Evolutionary conservation across 495 filamentous ascomycete genomes (phyloP).

Genomic region (Choiromyces venosus): DNA sequence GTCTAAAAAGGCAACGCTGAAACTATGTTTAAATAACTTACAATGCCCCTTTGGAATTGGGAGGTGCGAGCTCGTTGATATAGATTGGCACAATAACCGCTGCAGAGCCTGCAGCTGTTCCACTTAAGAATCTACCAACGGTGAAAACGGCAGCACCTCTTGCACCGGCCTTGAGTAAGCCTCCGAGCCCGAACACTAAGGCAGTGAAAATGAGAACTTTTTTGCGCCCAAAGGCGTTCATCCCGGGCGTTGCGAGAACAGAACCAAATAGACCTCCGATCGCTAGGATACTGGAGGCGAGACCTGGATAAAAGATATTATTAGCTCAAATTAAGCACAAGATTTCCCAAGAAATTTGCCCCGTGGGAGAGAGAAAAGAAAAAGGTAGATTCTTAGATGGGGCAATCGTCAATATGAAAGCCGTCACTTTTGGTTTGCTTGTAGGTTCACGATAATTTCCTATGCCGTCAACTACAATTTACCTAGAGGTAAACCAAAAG

Average conservation of each 20-base stretch:
- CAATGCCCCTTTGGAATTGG: constrained; percentile 71
- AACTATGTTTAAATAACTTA: constrained; percentile 15
- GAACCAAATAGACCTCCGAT: constrained; percentile 83
- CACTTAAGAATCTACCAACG: constrained; percentile 71
- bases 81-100: constrained; percentile 95
- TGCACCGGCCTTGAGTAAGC: constrained; percentile 65
- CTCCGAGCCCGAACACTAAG: constrained; percentile 69
- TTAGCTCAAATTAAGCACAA: constrained; percentile 4
- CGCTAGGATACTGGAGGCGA: constrained; percentile 85
- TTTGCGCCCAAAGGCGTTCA: constrained; percentile 66
- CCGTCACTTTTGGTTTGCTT: constrained; percentile 41
- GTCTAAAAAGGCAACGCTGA: not conserved
- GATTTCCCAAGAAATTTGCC: constrained; percentile 60
- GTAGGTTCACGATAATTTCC: constrained; percentile 36
- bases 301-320: constrained; percentile 20
- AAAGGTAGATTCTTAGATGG: constrained; percentile 44
- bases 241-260: constrained; percentile 65
- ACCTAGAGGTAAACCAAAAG: not conserved
- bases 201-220: constrained; percentile 66
- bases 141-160: constrained; percentile 60
- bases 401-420: constrained; percentile 18
- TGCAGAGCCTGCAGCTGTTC: constrained; percentile 75
- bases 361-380: constrained; percentile 82
- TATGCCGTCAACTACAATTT: not conserved
- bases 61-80: constrained; percentile 84